phyloP scores from a whole-genome alignment of 352 stramenopile genomes.

The Pythium apleroticum region DNA sequence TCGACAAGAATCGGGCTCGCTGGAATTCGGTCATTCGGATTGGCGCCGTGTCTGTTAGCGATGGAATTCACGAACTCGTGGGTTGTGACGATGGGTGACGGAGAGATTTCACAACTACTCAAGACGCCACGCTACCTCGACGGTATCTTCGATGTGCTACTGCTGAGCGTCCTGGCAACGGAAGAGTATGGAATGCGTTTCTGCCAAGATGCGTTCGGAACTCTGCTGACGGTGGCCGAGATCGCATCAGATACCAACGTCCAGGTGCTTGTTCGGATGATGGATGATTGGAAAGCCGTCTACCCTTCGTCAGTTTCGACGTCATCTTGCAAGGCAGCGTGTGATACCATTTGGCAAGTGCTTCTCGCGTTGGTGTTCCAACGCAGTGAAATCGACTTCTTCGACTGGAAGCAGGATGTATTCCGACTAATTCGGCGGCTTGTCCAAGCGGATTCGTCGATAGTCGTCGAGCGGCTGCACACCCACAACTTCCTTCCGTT shows the following conservation, averaged over 20 bases:
- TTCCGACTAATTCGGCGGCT: neutral
- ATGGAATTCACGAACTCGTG: neutral
- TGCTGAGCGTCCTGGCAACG: neutral
- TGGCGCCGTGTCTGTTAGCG: neutral
- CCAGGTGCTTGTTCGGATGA: neutral
- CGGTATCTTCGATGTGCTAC: conserved; percentile 7
- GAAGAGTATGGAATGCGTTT: neutral
- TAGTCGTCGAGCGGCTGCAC: neutral
- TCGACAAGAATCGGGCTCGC: conserved; percentile 2
- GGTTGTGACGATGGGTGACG: neutral
- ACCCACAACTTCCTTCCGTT: neutral
- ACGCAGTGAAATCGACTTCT: neutral
- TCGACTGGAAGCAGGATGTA: neutral
- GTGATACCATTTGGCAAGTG: neutral
- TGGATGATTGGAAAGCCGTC: neutral
- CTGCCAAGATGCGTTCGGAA: neutral
- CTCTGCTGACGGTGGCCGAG: neutral
- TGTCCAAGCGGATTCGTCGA: neutral
- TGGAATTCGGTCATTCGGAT: neutral
- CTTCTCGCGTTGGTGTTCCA: neutral
- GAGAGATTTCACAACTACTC: neutral
- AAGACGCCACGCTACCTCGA: neutral
- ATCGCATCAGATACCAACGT: neutral
- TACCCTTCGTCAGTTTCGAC: neutral
- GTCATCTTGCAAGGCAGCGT: neutral